phyloP scores from a whole-genome alignment of 805 yeast genomes.

The Dipodascus geniculatus region DNA sequence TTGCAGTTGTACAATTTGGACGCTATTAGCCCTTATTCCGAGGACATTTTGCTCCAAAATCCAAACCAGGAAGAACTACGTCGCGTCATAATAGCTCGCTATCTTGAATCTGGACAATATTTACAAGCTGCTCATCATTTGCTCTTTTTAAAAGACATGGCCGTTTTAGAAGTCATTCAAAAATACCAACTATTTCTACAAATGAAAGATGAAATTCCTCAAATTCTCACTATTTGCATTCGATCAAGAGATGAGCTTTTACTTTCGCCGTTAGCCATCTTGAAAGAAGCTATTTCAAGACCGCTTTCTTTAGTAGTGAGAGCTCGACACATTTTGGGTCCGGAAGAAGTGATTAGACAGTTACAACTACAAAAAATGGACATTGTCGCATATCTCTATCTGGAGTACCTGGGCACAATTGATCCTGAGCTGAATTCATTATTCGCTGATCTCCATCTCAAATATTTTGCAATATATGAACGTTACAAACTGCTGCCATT shows the following conservation, averaged over 20 bases:
- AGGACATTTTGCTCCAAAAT: constrained; percentile 29
- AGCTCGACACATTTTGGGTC: constrained; percentile 52
- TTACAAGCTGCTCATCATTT: constrained; percentile 54
- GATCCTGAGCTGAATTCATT: constrained; percentile 46
- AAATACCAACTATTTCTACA: constrained; percentile 49
- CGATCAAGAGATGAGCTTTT: constrained; percentile 25
- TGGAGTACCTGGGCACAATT: constrained; percentile 41
- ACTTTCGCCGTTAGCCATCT: constrained; percentile 30
- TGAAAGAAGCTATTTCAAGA: constrained; percentile 31
- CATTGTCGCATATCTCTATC: constrained; percentile 49
- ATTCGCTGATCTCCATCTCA: constrained; percentile 57
- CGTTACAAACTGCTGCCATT: constrained; percentile 43
- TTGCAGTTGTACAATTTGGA: constrained; percentile 37
- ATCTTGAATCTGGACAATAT: constrained; percentile 46
- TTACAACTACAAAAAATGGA: constrained; percentile 26
- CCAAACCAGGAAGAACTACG: constrained; percentile 13
- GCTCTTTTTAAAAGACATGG: constrained; percentile 40
- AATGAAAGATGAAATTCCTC: constrained; percentile 39
- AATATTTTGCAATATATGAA: constrained; percentile 53
- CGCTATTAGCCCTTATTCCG: constrained; percentile 35
- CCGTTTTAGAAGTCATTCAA: constrained; percentile 46
- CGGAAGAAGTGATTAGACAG: constrained; percentile 37
- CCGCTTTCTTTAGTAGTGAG: constrained; percentile 46
- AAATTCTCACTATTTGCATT: constrained; percentile 24
- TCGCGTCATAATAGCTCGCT: constrained; percentile 30